A percentile compares a stretch with the other conserved stretches of the same genome.
phyloP scores from a whole-genome alignment of 139 green algal genomes.

The Coelastrella sp. region DNA sequence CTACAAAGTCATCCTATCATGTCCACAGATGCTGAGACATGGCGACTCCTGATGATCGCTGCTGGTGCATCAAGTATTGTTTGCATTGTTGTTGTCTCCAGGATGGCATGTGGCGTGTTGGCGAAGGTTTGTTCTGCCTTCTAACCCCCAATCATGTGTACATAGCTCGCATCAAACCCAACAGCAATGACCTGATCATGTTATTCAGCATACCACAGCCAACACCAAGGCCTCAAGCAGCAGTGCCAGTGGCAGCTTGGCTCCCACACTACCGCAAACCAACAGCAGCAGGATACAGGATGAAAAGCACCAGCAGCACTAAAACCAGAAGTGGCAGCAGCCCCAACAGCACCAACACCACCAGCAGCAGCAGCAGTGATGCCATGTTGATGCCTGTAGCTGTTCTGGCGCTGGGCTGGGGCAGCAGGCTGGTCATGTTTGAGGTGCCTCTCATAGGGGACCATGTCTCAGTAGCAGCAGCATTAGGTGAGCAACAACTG shows the following conservation, averaged over 20 bases:
- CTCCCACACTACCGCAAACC: slow-evolving; percentile 49
- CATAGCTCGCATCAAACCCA: slow-evolving; percentile 58
- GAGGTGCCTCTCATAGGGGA: slow-evolving; percentile 68
- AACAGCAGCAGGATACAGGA: background rate
- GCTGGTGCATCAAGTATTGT: no score
- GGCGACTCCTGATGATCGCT: no score
- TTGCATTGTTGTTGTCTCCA: background rate
- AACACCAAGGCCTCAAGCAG: background rate
- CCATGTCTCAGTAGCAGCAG: slow-evolving; percentile 27
- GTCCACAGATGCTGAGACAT: no score
- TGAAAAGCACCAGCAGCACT: background rate
- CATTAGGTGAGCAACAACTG: background rate
- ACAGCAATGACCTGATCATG: slow-evolving; percentile 51
- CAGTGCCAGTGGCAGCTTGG: slow-evolving; percentile 51
- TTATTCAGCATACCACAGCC: slow-evolving; percentile 57
- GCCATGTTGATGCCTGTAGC: slow-evolving; percentile 41
- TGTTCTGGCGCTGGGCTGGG: slow-evolving; percentile 59
- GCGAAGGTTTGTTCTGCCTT: slow-evolving; percentile 61
- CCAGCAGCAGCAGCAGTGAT: background rate
- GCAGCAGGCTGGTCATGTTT: slow-evolving; percentile 54
- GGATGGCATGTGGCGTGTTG: slow-evolving; percentile 48
- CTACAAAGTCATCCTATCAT: no score
- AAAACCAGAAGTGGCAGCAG: background rate
- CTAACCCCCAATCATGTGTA: slow-evolving; percentile 47
- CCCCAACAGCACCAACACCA: background rate